Evolutionary conservation across 2,329 filamentous ascomycete genomes (phyloP).

Genomic region (Dactylonectria macrodidyma): DNA sequence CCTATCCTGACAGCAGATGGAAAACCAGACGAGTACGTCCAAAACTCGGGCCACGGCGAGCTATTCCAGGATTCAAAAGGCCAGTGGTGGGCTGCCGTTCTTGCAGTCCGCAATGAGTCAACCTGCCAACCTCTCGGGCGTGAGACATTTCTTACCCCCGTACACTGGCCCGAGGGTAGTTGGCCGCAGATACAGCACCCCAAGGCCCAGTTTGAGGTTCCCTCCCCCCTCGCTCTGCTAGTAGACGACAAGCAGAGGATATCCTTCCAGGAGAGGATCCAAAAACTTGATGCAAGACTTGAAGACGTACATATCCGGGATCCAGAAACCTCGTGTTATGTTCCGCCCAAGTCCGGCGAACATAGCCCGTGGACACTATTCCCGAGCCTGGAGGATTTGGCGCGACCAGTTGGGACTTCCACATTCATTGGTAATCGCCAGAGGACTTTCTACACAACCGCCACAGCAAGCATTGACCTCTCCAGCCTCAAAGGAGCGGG

Average conservation of each 20-base stretch:
- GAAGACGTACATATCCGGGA: conserved; percentile 24
- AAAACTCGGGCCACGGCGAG: conserved; percentile 45
- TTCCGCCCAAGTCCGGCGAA: not conserved
- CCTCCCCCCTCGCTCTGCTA: not conserved
- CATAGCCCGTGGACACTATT: not conserved
- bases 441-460: conserved; percentile 17
- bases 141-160: conserved; percentile 26
- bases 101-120: conserved; percentile 32
- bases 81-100: conserved; percentile 38
- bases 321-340: conserved; percentile 23
- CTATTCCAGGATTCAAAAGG: conserved; percentile 42
- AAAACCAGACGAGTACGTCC: conserved; percentile 36
- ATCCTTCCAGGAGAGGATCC: not conserved
- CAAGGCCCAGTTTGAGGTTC: conserved; percentile 22
- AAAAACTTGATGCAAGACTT: not conserved
- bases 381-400: conserved; percentile 15
- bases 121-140: conserved; percentile 13
- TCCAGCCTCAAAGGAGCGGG: not conserved
- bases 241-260: not conserved
- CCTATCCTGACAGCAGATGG: conserved; percentile 51
- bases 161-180: conserved; percentile 27
- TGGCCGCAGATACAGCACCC: conserved; percentile 28
- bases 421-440: conserved; percentile 28
- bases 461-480: conserved; percentile 20
- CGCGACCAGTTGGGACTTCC: conserved; percentile 16